Conservation (phyloP, 1,284 basidiomycete genomes). For the Albatrellus sp. region DNA sequence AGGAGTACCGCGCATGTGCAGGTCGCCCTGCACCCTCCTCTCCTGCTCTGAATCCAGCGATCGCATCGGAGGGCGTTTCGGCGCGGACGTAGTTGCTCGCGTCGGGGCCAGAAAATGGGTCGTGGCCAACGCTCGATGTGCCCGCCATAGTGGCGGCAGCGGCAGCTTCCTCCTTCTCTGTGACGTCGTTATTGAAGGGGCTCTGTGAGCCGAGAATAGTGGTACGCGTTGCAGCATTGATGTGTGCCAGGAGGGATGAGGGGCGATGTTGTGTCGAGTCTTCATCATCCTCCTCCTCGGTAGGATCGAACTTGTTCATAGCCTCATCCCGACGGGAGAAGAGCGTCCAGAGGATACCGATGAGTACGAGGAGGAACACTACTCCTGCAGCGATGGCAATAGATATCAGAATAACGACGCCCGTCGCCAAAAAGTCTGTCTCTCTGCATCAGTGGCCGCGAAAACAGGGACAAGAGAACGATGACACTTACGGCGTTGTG, state of each 20-base stretch:
- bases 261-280: constrained; percentile 63
- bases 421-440: constrained; percentile 77
- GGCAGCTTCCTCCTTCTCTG: constrained; percentile 39
- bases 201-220: constrained; percentile 55
- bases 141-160: constrained; percentile 15
- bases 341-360: constrained; percentile 84
- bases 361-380: constrained; percentile 81
- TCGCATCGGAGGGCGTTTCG: constrained; percentile 67
- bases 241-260: constrained; percentile 73
- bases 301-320: constrained; percentile 41
- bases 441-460: constrained; percentile 3
- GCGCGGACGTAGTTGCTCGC: constrained; percentile 63
- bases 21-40: constrained; percentile 57
- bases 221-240: constrained; percentile 75
- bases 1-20: constrained; percentile 71
- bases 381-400: constrained; percentile 94
- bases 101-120: constrained; percentile 53
- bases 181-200: constrained; percentile 33
- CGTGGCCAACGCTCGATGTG: constrained; percentile 22
- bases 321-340: constrained; percentile 70
- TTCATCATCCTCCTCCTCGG: constrained; percentile 55
- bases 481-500: constrained; percentile 46
- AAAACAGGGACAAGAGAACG: constrained; percentile 1
- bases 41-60: constrained; percentile 40
- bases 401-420: constrained; percentile 91